Evolutionary conservation across 257 asterid species (phyloP), one percentile per base, ranked within the genome.

Genomic region (Solanum sejunctum): DNA sequence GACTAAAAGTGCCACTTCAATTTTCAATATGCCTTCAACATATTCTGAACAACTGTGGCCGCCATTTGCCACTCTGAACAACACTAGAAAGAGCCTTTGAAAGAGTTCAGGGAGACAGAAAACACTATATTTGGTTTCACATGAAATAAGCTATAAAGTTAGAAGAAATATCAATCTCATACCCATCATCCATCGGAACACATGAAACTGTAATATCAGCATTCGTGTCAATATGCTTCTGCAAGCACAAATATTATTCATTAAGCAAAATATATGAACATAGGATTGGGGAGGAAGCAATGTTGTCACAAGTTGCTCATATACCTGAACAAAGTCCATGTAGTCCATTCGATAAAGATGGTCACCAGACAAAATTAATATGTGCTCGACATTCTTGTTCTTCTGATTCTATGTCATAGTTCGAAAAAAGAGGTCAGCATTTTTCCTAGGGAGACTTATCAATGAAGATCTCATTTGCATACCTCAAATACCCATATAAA

Each of bases 341-440:
- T 95, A 97, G 88, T 97, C 93, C 99, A 97, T 97, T 58, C 99
- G 86, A 89, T 97, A 97, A 83, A 97, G 97, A 91, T 97, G 99
- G 84, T 95, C 99, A 0, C 99, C 99, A 6, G 98, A 94, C 91
- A 97, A 90, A 82, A 97, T 95, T 47, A 97, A 39, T 77, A 97
- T 93, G 88, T 95, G 88, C 88, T 97, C 95, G 6, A 95, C 91
- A 81, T 93, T 88, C 88, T 95, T 97, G 83, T 83, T 88, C 90
- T 93, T 97, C 45, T 95, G 95, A 87, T 92, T 98, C 99, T 93
- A 86, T 84, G 89, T n/a, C 52, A 84, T 70, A 18, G 28, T 28
- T 41, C 8, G 61, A 52, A 82, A 64, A 64, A n/a, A 66, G 75
- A 58, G 57, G 66, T 89, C 82, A 89, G 73, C 51, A 7, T 43